phyloP scores from a whole-genome alignment of 768 basidiomycete species.

The Tephrocybe rancida region DNA sequence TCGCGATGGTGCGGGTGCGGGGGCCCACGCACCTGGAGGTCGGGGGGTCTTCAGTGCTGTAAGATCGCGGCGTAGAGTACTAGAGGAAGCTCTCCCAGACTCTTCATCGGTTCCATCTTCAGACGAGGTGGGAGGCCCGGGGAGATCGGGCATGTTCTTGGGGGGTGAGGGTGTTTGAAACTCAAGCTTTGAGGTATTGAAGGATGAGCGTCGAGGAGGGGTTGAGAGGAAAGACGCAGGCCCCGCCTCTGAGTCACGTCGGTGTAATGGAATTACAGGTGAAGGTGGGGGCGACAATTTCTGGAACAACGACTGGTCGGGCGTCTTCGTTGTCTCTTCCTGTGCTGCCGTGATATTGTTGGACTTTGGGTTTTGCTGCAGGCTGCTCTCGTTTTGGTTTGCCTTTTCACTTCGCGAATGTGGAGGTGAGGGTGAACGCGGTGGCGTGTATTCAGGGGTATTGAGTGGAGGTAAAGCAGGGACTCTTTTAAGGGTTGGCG shows the following conservation, averaged over 20 bases:
- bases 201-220: constrained; percentile 47
- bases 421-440: constrained; percentile 10
- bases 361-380: constrained; percentile 11
- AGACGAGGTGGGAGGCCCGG: constrained; percentile 62
- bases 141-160: constrained; percentile 63
- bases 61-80: constrained; percentile 21
- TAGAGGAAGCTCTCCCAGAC: constrained; percentile 16
- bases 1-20: background rate
- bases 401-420: background rate
- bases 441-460: constrained; percentile 12
- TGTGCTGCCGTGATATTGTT: background rate
- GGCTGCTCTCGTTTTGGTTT: constrained; percentile 13
- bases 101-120: constrained; percentile 40
- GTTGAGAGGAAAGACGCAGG: constrained; percentile 35
- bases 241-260: constrained; percentile 12
- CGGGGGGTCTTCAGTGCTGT: constrained; percentile 45
- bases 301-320: constrained; percentile 5
- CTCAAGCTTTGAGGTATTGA: constrained; percentile 44
- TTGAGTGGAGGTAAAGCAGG: constrained; percentile 11
- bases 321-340: background rate
- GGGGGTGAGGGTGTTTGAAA: constrained; percentile 70
- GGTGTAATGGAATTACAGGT: constrained; percentile 24
- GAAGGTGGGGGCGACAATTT: constrained; percentile 30
- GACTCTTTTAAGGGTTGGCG: constrained; percentile 21
- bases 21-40: constrained; percentile 43